Evolutionary conservation across 257 asterid species (phyloP).

Genomic region (Ophiorrhiza pumila): DNA sequence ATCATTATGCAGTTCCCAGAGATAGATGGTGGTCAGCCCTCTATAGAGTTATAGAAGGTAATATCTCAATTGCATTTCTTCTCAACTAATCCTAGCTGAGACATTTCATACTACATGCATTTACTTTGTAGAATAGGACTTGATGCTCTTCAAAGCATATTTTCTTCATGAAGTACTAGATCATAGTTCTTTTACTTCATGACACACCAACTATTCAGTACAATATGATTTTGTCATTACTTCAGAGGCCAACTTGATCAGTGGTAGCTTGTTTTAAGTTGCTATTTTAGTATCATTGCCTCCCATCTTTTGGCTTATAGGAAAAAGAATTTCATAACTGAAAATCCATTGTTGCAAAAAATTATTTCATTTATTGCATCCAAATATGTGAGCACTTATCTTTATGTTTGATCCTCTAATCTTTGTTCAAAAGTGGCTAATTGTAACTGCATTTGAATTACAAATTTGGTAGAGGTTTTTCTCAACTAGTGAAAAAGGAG

Average conservation of each 20-base stretch:
- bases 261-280: neutral
- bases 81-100: neutral
- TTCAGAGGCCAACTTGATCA: neutral
- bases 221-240: neutral
- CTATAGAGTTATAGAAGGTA: conserved; percentile 20
- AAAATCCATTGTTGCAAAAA: neutral
- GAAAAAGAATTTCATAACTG: neutral
- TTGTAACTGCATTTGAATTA: too few species aligned
- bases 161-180: neutral
- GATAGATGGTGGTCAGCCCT: conserved; percentile 93
- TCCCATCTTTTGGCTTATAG: neutral
- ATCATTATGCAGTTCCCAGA: conserved; percentile 53
- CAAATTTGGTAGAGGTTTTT: neutral
- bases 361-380: neutral
- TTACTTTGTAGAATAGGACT: neutral
- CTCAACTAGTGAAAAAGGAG: neutral
- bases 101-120: neutral
- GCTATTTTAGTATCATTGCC: neutral
- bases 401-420: neutral
- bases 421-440: neutral
- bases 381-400: neutral
- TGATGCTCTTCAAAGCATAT: neutral
- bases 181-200: neutral
- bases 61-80: neutral
- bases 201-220: neutral